phyloP scores from a whole-genome alignment of 1,139 yeast species.

The Suhomyces kunorum region DNA sequence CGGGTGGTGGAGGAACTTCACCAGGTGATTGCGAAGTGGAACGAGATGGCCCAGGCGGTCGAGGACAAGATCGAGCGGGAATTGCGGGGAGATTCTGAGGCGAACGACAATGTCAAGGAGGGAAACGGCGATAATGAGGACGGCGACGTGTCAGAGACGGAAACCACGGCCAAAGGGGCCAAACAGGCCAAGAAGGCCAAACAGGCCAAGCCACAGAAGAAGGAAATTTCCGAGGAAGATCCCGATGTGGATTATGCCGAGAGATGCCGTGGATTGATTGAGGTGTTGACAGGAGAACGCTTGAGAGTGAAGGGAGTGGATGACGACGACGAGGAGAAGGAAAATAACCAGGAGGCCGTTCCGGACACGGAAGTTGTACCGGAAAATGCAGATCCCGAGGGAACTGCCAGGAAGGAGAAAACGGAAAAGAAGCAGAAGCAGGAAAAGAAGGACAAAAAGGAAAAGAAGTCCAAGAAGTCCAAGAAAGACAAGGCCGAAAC shows the following conservation, averaged over 20 bases:
- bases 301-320: constrained; percentile 40
- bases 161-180: too few species aligned
- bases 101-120: constrained; percentile 14
- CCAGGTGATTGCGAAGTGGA: constrained; percentile 57
- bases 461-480: constrained; percentile 11
- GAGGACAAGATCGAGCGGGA: constrained; percentile 41
- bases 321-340: constrained; percentile 12
- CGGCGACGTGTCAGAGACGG: too few species aligned
- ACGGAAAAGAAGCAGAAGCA: constrained; percentile 12
- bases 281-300: constrained; percentile 39
- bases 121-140: constrained; percentile 18
- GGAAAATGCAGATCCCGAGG: too few species aligned
- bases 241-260: constrained; percentile 42
- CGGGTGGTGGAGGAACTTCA: constrained; percentile 57
- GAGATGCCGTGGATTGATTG: constrained; percentile 44
- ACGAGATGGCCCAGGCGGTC: constrained; percentile 45
- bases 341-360: constrained; percentile 15
- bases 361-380: constrained; percentile 11
- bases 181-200: constrained; percentile 18
- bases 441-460: constrained; percentile 9
- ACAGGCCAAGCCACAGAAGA: constrained; percentile 12
- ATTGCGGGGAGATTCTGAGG: constrained; percentile 19
- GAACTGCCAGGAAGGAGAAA: constrained; percentile 11
- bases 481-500: constrained; percentile 13
- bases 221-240: constrained; percentile 14